Evolutionary conservation across 2,329 filamentous ascomycete species (phyloP).

Genomic region (Curvularia verruculosa): DNA sequence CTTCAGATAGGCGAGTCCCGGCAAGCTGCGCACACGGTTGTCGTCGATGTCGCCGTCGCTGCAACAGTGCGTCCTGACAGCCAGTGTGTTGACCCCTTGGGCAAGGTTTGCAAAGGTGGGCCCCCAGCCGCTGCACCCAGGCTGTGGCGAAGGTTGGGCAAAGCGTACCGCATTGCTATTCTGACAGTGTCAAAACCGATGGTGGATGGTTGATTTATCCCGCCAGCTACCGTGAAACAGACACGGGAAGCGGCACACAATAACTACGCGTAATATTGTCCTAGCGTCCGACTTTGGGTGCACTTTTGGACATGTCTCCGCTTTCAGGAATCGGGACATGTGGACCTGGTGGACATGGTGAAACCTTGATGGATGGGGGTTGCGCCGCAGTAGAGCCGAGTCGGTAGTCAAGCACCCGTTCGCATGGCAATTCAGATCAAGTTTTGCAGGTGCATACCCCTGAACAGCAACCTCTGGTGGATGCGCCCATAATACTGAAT

Average conservation of each 20-base stretch:
- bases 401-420: not conserved
- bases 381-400: conserved; percentile 6
- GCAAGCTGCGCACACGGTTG: not conserved
- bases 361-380: not conserved
- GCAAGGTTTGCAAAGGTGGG: not conserved
- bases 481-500: not conserved
- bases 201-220: not conserved
- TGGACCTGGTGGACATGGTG: conserved; percentile 1
- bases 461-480: not conserved
- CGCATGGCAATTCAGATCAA: not conserved
- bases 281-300: not conserved
- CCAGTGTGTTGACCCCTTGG: not conserved
- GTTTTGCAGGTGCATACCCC: not conserved
- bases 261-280: not conserved
- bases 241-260: conserved; percentile 1
- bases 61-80: not conserved
- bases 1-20: not conserved
- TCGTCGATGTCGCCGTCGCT: not conserved
- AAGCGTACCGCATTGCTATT: not conserved
- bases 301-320: conserved; percentile 2
- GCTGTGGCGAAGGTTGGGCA: not conserved
- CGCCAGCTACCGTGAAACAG: not conserved
- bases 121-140: not conserved
- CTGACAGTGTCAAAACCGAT: not conserved
- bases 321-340: not conserved